Evolutionary conservation across 2,329 filamentous ascomycete species (phyloP).

Genomic region (Thelonectria blattea): DNA sequence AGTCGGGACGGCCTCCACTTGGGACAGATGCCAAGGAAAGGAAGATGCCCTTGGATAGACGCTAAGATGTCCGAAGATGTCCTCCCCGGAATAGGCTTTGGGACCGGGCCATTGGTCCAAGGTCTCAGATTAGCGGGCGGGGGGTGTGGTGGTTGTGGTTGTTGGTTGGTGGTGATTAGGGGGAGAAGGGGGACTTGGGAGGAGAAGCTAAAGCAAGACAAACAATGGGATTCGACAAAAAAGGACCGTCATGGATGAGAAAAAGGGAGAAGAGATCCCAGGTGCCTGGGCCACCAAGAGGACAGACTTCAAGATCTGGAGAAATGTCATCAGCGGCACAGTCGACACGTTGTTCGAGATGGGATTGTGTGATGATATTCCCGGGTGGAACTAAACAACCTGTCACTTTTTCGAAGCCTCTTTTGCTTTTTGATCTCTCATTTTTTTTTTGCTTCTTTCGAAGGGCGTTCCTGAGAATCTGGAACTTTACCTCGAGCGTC

Average conservation of each 20-base stretch:
- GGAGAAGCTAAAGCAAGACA: neutral
- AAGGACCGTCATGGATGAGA: neutral
- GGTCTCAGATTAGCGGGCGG: neutral
- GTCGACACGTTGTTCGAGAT: neutral
- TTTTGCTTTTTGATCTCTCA: neutral
- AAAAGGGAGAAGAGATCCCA: too few relatives aligned
- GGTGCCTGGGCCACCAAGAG: too few relatives aligned
- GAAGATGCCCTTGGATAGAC: too few relatives aligned
- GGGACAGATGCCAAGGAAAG: too few relatives aligned
- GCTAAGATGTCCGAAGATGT: neutral
- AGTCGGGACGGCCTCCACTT: neutral
- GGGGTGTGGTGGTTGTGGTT: too few relatives aligned
- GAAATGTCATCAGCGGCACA: neutral
- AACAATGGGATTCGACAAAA: neutral
- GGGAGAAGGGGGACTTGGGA: neutral
- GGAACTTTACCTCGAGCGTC: neutral
- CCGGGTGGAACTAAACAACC: neutral
- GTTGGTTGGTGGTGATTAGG: neutral
- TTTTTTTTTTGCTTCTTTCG: neutral
- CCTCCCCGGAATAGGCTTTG: slow-evolving; percentile 6
- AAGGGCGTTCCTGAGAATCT: neutral
- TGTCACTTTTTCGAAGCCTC: neutral
- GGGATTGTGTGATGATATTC: neutral
- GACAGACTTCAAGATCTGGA: neutral
- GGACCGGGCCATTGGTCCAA: neutral